A percentile compares a stretch with the other conserved stretches of the same genome.
These are phyloP conservation scores for Ophiostoma perfectum DNA, from an alignment of 2,329 filamentous ascomycete species.

Conservation along the genomic window DNA sequence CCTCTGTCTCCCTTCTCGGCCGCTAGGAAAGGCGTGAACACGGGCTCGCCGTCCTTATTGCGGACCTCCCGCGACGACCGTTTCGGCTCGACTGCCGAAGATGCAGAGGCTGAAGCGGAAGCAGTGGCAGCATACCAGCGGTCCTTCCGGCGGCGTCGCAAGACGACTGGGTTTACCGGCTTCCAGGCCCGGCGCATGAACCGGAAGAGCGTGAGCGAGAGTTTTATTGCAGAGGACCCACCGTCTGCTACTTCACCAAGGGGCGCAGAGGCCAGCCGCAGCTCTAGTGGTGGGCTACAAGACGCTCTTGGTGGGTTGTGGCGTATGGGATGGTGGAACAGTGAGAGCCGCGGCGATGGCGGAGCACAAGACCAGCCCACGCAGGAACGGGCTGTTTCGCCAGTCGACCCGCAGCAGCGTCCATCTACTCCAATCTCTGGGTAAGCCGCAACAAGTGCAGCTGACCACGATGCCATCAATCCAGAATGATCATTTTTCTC, in stretches of 20 bases:
- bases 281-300: constrained; percentile 37
- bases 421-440: neutral
- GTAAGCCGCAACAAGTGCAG: neutral
- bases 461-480: neutral
- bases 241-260: neutral
- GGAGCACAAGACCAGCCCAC: constrained; percentile 16
- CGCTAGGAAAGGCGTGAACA: constrained; percentile 34
- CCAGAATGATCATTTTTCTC: neutral
- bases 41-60: constrained; percentile 27
- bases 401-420: neutral
- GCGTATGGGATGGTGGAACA: constrained; percentile 52
- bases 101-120: constrained; percentile 27
- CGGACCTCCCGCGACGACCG: constrained; percentile 23
- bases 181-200: constrained; percentile 50
- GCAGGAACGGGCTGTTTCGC: neutral
- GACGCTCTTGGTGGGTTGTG: constrained; percentile 49
- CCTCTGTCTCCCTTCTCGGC: constrained; percentile 29
- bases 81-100: constrained; percentile 12
- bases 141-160: constrained; percentile 43
- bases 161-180: constrained; percentile 58
- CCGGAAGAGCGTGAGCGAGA: constrained; percentile 31
- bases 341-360: constrained; percentile 16
- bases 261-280: neutral
- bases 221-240: constrained; percentile 6
- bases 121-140: constrained; percentile 21